A percentile compares a stretch with the other conserved stretches of the same genome.
These are phyloP conservation scores for Agrostemma githago DNA, from an alignment of 148 eudicot genomes.

Conservation along the genomic window DNA sequence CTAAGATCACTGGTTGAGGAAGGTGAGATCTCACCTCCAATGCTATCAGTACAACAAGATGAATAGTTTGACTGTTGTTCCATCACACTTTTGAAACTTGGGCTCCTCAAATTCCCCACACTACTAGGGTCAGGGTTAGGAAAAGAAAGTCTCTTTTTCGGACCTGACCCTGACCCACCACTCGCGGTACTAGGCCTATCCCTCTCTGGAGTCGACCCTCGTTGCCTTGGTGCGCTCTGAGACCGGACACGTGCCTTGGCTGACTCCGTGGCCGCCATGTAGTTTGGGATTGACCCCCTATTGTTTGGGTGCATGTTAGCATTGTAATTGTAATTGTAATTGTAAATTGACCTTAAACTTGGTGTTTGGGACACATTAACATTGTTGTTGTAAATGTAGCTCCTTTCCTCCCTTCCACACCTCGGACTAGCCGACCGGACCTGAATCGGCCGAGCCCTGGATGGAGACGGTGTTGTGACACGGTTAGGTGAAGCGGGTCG, in stretches of 20 bases:
- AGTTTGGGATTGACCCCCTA: conserved; percentile 38
- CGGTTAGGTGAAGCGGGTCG: conserved; percentile 52
- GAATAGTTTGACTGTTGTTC: conserved; percentile 39
- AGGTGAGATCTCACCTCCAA: conserved; percentile 77
- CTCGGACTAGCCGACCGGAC: conserved; percentile 75
- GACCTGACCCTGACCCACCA: conserved; percentile 40
- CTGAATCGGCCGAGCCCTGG: conserved; percentile 51
- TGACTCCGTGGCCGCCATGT: conserved; percentile 87
- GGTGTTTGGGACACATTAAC: conserved; percentile 52
- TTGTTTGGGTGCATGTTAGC: not conserved
- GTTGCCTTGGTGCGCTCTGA: conserved; percentile 67
- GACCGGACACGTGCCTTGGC: conserved; percentile 59
- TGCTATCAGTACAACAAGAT: conserved; percentile 53
- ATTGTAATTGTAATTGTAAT: conserved; percentile 12
- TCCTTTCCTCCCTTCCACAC: conserved; percentile 8
- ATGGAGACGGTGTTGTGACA: conserved; percentile 55
- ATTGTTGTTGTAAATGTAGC: conserved; percentile 20
- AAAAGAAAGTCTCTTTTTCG: conserved; percentile 62
- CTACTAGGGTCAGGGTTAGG: conserved; percentile 36
- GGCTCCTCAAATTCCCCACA: conserved; percentile 48
- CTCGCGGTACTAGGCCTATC: conserved; percentile 31
- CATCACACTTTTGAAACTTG: conserved; percentile 74
- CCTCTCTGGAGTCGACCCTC: conserved; percentile 60
- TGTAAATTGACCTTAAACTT: conserved; percentile 31
- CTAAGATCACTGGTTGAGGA: conserved; percentile 79